Conservation (phyloP, 2,329 filamentous ascomycete genomes). For the Hypomyces rosellus region DNA sequence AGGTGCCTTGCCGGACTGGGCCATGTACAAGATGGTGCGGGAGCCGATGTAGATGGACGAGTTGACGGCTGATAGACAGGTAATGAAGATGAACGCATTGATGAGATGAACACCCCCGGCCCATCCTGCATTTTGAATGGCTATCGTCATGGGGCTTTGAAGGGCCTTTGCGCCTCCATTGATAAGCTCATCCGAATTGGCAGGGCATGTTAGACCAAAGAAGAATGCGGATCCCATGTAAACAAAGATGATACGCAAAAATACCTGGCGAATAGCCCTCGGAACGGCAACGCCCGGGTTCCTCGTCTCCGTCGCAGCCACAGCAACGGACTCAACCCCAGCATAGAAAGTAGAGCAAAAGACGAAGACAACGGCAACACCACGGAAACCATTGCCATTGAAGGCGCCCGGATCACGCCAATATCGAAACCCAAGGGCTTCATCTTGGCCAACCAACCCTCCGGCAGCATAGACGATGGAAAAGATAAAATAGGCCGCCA, state of each 20-base stretch:
- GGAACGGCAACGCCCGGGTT: slow-evolving; percentile 52
- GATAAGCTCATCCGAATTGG: slow-evolving; percentile 58
- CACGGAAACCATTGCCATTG: slow-evolving; percentile 56
- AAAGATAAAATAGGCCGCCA: slow-evolving; percentile 68
- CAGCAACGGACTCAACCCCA: slow-evolving; percentile 58
- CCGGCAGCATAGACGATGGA: slow-evolving; percentile 65
- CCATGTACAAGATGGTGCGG: slow-evolving; percentile 70
- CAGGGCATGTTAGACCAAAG: slow-evolving; percentile 67
- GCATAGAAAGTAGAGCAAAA: slow-evolving; percentile 67
- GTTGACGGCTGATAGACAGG: slow-evolving; percentile 66
- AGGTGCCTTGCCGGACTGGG: slow-evolving; percentile 65
- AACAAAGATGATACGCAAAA: slow-evolving; percentile 55
- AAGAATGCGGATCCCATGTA: slow-evolving; percentile 68
- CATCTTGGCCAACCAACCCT: slow-evolving; percentile 52
- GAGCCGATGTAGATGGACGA: slow-evolving; percentile 72
- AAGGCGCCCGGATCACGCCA: slow-evolving; percentile 69
- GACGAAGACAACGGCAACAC: slow-evolving; percentile 60
- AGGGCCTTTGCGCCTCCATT: slow-evolving; percentile 57
- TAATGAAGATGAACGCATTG: slow-evolving; percentile 70
- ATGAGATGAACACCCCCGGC: slow-evolving; percentile 57
- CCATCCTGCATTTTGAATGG: slow-evolving; percentile 69
- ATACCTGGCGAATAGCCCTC: slow-evolving; percentile 53
- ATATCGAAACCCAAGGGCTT: slow-evolving; percentile 61
- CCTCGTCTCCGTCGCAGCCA: slow-evolving; percentile 55
- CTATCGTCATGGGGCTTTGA: slow-evolving; percentile 67